Evolutionary conservation across 2,329 filamentous ascomycete genomes (phyloP), one percentile per base, ranked within the genome.

Genomic region (Orbilia brochopaga): DNA sequence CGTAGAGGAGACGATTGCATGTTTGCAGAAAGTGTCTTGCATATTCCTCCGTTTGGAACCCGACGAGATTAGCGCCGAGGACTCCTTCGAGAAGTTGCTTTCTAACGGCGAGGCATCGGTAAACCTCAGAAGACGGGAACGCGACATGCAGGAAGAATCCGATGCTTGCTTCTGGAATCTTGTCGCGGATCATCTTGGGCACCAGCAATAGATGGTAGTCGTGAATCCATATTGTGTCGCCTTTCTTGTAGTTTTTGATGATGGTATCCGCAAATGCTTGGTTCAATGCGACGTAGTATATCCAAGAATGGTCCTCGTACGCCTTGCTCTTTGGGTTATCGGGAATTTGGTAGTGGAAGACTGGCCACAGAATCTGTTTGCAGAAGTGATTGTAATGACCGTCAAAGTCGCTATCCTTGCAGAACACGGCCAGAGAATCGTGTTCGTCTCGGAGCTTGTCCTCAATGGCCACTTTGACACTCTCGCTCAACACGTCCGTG

Each of bases 311-410:
- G 76, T 97, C 93, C 79, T 96, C 90, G 79, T 96, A 97, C 0
- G 93, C 93, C 30, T 97, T 97, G 86, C 92, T 97, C 83, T 96
- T 96, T 24, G 93, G 93, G 78, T 96, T 95, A 78, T 97, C 94
- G 0, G 93, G 94, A 69, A 97, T 96, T 80, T 97, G 92, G 79
- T 97, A 97, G 80, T 97, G 92, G 80, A 97, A 96, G 70, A 97
- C 92, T 0, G 93, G 93, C 93, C 93, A 97, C 5, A 97, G 83
- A 62, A 97, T 96, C 78, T 93, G 91, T 82, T 97, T 97, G 87
- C 92, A 97, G 79, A 94, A 97, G 80, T 97, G 92, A 11, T 89
- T 87, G 78, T 97, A 97, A 80, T 96, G 92, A 0, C 92, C 92
- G 77, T 97, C 90, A 78, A 97, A 92, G 79, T 97, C 92, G 78